Base-by-base conservation (phyloP, 805 yeast genomes). In the Clavispora vitiphila region DNA sequence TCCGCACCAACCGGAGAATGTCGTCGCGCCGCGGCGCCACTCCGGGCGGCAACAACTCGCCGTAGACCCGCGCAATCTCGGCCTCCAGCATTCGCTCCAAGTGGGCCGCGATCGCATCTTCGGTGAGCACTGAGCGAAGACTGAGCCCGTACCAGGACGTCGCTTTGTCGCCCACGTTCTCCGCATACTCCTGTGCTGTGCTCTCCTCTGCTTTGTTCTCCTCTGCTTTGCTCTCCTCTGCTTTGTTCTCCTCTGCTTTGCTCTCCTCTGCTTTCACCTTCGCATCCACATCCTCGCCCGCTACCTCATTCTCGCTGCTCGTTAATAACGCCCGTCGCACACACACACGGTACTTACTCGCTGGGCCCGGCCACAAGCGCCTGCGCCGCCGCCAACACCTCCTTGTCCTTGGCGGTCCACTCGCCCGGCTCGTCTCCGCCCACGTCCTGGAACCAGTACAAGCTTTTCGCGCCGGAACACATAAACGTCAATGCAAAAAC, bases 361-460 rank as follows among this genome's bases (percentile, higher is more conserved):
- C 67, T 30, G 22, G 16, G 22, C 20, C 40, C 37, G 18, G 46
- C 39, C 34, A 50, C 41, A 24, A 50, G 48, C 27, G 36, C 40
- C 39, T 49, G 53, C 37, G 49, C 53, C 15, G 41, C 20, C 23
- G 24, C 32, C 41, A 73, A 53, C 29, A 81, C 65, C 35, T 69
- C 70, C 47, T 62, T 53, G 58, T 87, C 95, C 49, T 75, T 74
- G 23, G 62, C 74, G 21, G 83, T 78, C 64, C 83, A 76, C 55
- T 73, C 72, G 40, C 66, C 65, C 32, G 72, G 72, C 38, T 75
- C 75, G 48, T 81, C 84, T 42, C 80, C 86, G 8, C 81, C 86
- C 38, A 47, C 76, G 50, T 80, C 86, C 62, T 87, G 96, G 64
- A 88, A 67, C 96, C 96, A 87, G 56, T 72, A 77, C 51, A 77